Evolutionary conservation across 75 land plant genomes (phyloP), one percentile per base, ranked within the genome.

Genomic region (Chamaecyparis obtusa): DNA sequence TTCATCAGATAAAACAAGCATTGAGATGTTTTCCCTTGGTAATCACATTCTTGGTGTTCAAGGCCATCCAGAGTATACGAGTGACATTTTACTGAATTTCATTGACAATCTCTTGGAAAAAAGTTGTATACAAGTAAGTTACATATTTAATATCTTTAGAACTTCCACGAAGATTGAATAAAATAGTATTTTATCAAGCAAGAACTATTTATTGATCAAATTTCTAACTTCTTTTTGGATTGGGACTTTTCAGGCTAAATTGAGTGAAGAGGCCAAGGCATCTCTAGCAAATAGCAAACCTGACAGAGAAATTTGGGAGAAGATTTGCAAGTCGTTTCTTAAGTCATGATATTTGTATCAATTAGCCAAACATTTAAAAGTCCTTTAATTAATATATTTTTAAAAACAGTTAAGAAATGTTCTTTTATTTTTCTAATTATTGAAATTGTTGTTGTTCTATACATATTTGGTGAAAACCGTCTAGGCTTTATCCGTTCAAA

Each of bases 21-120:
- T 94, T 0, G 97, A 95, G 83, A 95, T 95, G 95, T 96, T 94
- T 76, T 74, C 88, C 51, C 87, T 88, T 16, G 96, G 92, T 9
- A 92, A 96, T 56, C 94, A 94, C 82, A 87, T 94, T 5, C 88
- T 96, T 90, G 97, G 98, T 16, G 92, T 96, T 36, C 98, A 96
- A 86, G 98, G 98, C 80, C 97, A 96, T 71, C 97, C 97, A 14
- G 98, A 96, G 87, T 96, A 96, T 90, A 95, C 88, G 64, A 87
- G 88, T 32, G 98, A 94, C 90, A 95, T 96, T 86, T 88, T 96
- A 1, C 32, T 88, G 33, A 78, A 91, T 91, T 89, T 96, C 44
- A 88, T 95, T 49, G 93, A 93, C 21, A 85, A 87, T 2, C 92
- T 93, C 54, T 85, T 85, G 6, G 69, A 87, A 1, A 76, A 79